Conservation (phyloP, 768 basidiomycete species). For the Exidia glandulosa region DNA sequence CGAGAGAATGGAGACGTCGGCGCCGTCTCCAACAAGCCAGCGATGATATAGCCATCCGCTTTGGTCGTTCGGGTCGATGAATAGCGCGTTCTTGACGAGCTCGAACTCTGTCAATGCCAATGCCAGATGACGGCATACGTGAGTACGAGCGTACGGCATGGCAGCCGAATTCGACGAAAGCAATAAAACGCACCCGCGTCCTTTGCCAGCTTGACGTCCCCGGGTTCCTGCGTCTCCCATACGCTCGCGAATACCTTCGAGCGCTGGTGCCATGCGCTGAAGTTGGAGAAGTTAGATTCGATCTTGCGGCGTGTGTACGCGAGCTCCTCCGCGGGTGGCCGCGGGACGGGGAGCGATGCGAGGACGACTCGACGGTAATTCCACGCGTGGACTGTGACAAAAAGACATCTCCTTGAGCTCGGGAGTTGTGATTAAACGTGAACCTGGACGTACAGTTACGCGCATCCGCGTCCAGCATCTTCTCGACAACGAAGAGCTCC, state of each 20-base stretch:
- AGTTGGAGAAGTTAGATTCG: slow-evolving; percentile 89
- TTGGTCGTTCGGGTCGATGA: slow-evolving; percentile 93
- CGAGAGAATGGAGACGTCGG: slow-evolving; percentile 44
- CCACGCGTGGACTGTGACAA: slow-evolving; percentile 78
- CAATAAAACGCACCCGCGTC: slow-evolving; percentile 47
- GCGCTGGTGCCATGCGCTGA: slow-evolving; percentile 98
- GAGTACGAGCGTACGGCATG: not conserved
- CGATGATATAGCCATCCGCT: slow-evolving; percentile 98
- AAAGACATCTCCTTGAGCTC: not conserved
- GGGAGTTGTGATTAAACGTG: not conserved
- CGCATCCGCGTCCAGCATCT: slow-evolving; percentile 82
- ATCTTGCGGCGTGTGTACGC: slow-evolving; percentile 85
- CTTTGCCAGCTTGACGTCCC: slow-evolving; percentile 26
- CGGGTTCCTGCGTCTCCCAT: slow-evolving; percentile 30
- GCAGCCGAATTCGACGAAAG: not conserved
- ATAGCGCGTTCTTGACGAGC: slow-evolving; percentile 85
- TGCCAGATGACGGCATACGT: not conserved
- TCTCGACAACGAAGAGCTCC: slow-evolving; percentile 82
- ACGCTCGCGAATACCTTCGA: slow-evolving; percentile 64
- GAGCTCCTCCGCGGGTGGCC: slow-evolving; percentile 57
- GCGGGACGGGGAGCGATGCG: slow-evolving; percentile 48
- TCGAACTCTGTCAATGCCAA: slow-evolving; percentile 73
- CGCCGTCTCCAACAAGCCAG: slow-evolving; percentile 81
- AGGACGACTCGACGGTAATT: slow-evolving; percentile 84
- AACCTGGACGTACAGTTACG: slow-evolving; percentile 66